These are phyloP conservation scores for Wickerhamomyces rabaulensis DNA, from an alignment of 805 yeast species.

Conservation along the genomic window DNA sequence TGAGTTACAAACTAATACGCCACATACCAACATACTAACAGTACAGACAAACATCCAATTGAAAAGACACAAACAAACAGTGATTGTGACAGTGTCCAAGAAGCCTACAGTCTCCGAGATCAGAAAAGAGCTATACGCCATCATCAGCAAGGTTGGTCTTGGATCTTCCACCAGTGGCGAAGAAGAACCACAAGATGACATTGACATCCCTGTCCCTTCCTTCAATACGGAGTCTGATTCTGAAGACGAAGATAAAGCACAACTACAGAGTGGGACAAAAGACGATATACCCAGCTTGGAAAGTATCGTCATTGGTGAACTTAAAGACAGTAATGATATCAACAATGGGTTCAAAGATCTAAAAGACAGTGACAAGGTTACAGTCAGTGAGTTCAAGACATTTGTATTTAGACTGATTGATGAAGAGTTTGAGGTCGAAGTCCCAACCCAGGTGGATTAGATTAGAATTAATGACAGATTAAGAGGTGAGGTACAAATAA, in stretches of 20 bases:
- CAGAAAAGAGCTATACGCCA: slow-evolving; percentile 28
- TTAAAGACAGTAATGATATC: slow-evolving; percentile 15
- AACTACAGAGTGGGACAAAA: slow-evolving; percentile 2
- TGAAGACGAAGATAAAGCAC: slow-evolving; percentile 25
- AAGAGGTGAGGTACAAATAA: too few species aligned
- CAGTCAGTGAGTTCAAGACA: slow-evolving; percentile 12
- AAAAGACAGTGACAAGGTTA: slow-evolving; percentile 7
- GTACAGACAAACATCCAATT: slow-evolving; percentile 16
- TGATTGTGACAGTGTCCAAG: slow-evolving; percentile 24
- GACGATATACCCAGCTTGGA: slow-evolving; percentile 9
- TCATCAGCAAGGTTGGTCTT: slow-evolving; percentile 40
- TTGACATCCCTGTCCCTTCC: slow-evolving; percentile 35
- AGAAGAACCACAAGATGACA: slow-evolving; percentile 22
- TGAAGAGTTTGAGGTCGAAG: slow-evolving; percentile 14
- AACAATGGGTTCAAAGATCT: slow-evolving; percentile 16
- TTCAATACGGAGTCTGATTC: slow-evolving; percentile 24
- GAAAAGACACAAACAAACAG: slow-evolving; percentile 32
- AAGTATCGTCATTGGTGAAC: slow-evolving; percentile 15
- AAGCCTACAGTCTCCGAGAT: slow-evolving; percentile 23
- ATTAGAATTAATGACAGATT: too few species aligned
- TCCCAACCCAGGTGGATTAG: slow-evolving; percentile 14
- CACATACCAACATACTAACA: slow-evolving; percentile 1
- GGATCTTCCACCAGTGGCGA: slow-evolving; percentile 8
- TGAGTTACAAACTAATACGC: too few species aligned
- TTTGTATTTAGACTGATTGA: slow-evolving; percentile 18